Evolutionary conservation across 2,329 filamentous ascomycete genomes (phyloP).

Genomic region (Paraphoma chrysanthemicola): DNA sequence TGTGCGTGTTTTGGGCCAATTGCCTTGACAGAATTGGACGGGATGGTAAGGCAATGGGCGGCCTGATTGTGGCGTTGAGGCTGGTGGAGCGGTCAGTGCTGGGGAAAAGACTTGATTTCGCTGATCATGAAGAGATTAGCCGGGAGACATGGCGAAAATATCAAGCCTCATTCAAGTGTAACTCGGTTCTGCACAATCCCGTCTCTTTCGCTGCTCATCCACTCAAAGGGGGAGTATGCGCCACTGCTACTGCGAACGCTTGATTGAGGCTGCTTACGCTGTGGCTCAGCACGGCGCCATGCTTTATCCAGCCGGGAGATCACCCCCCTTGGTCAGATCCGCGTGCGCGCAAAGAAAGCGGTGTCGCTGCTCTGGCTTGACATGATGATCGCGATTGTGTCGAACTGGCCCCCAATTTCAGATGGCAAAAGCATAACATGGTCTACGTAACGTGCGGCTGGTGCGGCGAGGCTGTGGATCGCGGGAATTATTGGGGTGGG

Average conservation of each 20-base stretch:
- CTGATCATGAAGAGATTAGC: neutral
- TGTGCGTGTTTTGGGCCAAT: neutral
- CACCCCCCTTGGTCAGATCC: neutral
- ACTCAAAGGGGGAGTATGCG: neutral
- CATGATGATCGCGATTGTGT: neutral
- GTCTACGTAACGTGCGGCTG: constrained; percentile 7
- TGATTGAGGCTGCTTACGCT: constrained; percentile 28
- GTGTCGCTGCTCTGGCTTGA: constrained; percentile 11
- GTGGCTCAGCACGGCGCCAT: constrained; percentile 24
- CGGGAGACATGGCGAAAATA: neutral
- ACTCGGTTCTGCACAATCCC: neutral
- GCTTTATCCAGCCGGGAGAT: constrained; percentile 4
- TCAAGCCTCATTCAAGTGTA: neutral
- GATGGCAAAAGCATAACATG: neutral
- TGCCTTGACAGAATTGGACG: neutral
- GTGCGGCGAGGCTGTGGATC: constrained; percentile 12
- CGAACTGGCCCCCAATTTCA: constrained; percentile 6
- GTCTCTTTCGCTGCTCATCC: neutral
- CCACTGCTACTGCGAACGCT: neutral
- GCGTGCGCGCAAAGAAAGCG: constrained; percentile 6
- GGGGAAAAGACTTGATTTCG: neutral
- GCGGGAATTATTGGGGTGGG: constrained; percentile 11
- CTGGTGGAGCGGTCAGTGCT: constrained; percentile 1
- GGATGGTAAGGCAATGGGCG: neutral
- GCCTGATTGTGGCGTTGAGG: constrained; percentile 5